Evolutionary conservation across 345 rosid genomes (phyloP), one percentile per base, ranked within the genome.

Genomic region (Populus simonii): DNA sequence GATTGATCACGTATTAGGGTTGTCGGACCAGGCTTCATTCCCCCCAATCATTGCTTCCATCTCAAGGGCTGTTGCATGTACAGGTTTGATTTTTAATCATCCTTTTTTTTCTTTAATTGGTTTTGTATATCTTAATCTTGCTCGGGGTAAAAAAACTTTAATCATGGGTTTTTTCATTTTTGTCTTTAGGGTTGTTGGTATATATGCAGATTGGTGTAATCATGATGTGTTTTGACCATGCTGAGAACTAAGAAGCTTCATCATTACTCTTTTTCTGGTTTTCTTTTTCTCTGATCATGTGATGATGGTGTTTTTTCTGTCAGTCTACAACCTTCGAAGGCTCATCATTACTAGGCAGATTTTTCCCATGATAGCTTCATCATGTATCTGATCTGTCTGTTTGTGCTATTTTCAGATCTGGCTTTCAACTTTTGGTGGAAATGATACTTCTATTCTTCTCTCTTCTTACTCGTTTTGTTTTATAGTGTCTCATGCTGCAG

Each of bases 21-120:
- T 89, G 88, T 93, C 96, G 97, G 97, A 93, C 97, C 97, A 93
- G 97, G 97, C 97, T 93, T 93, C 96, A 91, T 93, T 90, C 97
- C 96, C 94, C 96, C 92, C 93, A 93, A 91, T 87, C 85, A 67
- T 80, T 83, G 88, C 89, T 89, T 85, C 87, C 87, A 76, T 33
- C 31, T 22, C 7, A 5, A 57, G 25, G 49, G 12, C 22, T 80
- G 75, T 31, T 80, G 77, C 80, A 49, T 29, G 79, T 67, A n/a
- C 80, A 81, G 86, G 89, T 85, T 86, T 86, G 85, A 20, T 71
- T 69, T 76, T 73, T 51, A 20, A 13, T n/a, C 18, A 17, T 5
- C 35, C 16, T 74, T 63, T 61, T 18, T n/a, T 25, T 69, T 69
- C 67, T 53, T 47, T 0, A 72, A 45, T 76, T 13, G 57, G 41